A percentile compares a stretch with the other conserved stretches of the same genome.
These are phyloP conservation scores for Chenopodium quinoa DNA, from an alignment of 148 eudicot species.

Conservation along the genomic window DNA sequence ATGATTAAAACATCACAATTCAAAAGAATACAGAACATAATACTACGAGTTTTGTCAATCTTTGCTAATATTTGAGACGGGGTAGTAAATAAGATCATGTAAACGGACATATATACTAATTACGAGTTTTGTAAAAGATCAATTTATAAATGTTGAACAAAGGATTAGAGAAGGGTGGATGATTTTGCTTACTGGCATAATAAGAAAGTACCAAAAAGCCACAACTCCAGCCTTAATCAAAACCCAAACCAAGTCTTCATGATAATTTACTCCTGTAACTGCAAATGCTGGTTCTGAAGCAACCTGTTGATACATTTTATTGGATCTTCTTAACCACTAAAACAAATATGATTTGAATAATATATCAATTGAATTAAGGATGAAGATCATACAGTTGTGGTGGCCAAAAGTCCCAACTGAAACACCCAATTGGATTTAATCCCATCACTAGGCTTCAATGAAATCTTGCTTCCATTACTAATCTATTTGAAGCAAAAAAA, in stretches of 20 bases:
- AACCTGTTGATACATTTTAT: constrained; percentile 32
- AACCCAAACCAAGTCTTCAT: constrained; percentile 46
- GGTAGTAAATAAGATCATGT: no score
- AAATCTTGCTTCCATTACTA: constrained; percentile 6
- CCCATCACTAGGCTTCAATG: constrained; percentile 17
- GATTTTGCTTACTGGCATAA: constrained; percentile 55
- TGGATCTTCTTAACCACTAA: no score
- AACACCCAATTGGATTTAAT: constrained; percentile 36
- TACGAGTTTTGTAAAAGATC: no score
- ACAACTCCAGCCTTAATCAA: constrained; percentile 49
- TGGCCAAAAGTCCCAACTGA: constrained; percentile 48
- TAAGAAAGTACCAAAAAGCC: constrained; percentile 72
- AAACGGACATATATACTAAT: no score
- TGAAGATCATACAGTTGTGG: constrained; percentile 39
- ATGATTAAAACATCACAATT: no score
- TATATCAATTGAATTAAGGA: background rate
- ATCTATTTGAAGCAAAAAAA: constrained; percentile 18
- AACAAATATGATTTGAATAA: background rate
- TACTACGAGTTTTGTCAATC: no score
- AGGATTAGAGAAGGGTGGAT: background rate
- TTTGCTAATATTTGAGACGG: no score
- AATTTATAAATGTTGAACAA: no score
- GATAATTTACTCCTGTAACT: constrained; percentile 72
- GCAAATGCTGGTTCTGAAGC: constrained; percentile 68
- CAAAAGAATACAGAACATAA: no score